Percentiles rank a stretch among this genome's conserved stretches.
Conservation (phyloP, 2,329 filamentous ascomycete species). For the Fragosphaeria purpurea region DNA sequence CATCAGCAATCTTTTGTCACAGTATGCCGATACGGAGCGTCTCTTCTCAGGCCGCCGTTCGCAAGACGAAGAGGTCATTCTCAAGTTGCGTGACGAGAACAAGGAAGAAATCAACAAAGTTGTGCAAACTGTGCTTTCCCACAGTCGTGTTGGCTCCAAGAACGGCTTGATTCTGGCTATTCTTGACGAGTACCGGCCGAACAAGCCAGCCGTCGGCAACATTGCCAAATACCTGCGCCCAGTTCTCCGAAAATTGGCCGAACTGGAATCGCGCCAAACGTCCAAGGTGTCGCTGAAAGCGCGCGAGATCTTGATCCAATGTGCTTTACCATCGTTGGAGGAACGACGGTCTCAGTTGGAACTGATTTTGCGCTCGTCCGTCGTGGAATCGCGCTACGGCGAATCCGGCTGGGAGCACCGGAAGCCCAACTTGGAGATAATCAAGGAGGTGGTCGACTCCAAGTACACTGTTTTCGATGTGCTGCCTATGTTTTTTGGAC, state of each 20-base stretch:
- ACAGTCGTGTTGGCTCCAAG: constrained; percentile 86
- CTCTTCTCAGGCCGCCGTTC: constrained; percentile 77
- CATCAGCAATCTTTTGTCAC: constrained; percentile 67
- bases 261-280: constrained; percentile 74
- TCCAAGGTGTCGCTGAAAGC: constrained; percentile 97
- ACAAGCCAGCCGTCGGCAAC: constrained; percentile 82
- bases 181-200: constrained; percentile 87
- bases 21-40: constrained; percentile 75
- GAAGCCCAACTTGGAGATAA: constrained; percentile 77
- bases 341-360: constrained; percentile 96
- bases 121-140: constrained; percentile 81
- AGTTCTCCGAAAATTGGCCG: constrained; percentile 74
- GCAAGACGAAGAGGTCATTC: constrained; percentile 87
- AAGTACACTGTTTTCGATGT: constrained; percentile 99
- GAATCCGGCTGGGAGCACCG: constrained; percentile 96
- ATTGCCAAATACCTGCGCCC: constrained; percentile 80
- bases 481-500: constrained; percentile 85
- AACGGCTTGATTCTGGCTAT: constrained; percentile 88
- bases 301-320: constrained; percentile 94
- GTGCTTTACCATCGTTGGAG: constrained; percentile 87
- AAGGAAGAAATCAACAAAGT: constrained; percentile 84
- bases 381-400: constrained; percentile 93
- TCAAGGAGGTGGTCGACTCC: constrained; percentile 97
- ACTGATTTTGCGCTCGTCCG: constrained; percentile 90
- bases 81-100: constrained; percentile 90